Conservation (phyloP, 192 early-diverging fungal genomes). For the Backusella mclennaniae region DNA sequence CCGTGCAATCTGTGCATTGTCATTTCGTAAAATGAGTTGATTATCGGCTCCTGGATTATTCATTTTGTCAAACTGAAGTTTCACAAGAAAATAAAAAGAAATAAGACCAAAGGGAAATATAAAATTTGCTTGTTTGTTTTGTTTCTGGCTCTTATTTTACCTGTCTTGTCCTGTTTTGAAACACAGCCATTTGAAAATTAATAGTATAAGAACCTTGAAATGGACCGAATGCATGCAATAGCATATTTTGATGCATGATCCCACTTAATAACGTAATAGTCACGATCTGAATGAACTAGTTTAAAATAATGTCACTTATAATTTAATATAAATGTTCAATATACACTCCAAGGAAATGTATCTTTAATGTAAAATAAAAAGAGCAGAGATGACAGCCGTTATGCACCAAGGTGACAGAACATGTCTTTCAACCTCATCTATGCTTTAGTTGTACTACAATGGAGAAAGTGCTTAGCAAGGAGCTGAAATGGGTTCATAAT, state of each 20-base stretch:
- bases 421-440: not conserved
- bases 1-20: not conserved
- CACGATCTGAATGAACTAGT: not conserved
- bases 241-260: not conserved
- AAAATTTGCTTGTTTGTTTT: not conserved
- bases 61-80: not conserved
- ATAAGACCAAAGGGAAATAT: not conserved
- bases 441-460: not conserved
- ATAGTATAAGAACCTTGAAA: not conserved
- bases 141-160: too few species aligned
- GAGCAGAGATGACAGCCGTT: not conserved
- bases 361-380: not conserved
- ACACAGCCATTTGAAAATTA: not conserved
- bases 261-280: not conserved
- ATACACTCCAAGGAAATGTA: not conserved
- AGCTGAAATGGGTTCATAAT: not conserved
- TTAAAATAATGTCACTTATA: not conserved
- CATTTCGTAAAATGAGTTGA: not conserved
- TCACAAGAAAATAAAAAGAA: not conserved
- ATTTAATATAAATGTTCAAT: not conserved
- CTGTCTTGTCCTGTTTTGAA: not conserved
- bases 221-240: not conserved
- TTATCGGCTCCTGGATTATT: not conserved
- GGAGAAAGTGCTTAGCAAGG: not conserved
- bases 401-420: too few species aligned